Evolutionary conservation across 2,329 filamentous ascomycete species (phyloP).

Genomic region (Diplodia corticola): DNA sequence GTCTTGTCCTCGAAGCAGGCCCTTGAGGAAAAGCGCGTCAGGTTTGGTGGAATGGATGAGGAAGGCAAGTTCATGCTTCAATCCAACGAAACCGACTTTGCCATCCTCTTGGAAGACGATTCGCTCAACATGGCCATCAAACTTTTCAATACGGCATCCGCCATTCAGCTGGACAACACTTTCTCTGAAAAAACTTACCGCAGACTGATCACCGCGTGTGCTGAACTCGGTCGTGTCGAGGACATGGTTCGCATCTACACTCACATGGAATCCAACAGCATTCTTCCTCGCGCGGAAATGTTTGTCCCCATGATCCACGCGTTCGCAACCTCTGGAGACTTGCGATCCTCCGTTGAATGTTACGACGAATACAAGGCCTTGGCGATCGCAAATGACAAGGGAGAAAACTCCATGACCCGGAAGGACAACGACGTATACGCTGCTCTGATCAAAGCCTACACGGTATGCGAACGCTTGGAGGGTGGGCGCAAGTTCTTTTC

Average conservation of each 20-base stretch:
- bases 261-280: conserved; percentile 80
- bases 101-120: conserved; percentile 83
- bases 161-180: conserved; percentile 58
- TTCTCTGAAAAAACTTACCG: conserved; percentile 85
- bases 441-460: conserved; percentile 86
- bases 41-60: conserved; percentile 84
- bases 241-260: conserved; percentile 91
- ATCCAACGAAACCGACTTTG: conserved; percentile 83
- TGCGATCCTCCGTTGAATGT: conserved; percentile 86
- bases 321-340: conserved; percentile 77
- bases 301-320: conserved; percentile 96
- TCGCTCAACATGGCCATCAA: conserved; percentile 81
- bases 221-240: conserved; percentile 73
- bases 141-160: conserved; percentile 76
- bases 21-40: conserved; percentile 77
- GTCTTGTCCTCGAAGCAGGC: conserved; percentile 69
- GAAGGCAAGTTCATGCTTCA: conserved; percentile 83
- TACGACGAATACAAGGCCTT: conserved; percentile 93
- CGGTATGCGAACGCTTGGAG: conserved; percentile 74
- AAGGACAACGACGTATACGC: conserved; percentile 86
- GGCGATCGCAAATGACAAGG: conserved; percentile 80
- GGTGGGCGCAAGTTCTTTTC: conserved; percentile 84
- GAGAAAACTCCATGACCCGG: conserved; percentile 66
- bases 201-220: conserved; percentile 82
- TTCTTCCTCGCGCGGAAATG: conserved; percentile 74